phyloP scores from a whole-genome alignment of 2,329 filamentous ascomycete genomes.

The Penicillium crustosum region DNA sequence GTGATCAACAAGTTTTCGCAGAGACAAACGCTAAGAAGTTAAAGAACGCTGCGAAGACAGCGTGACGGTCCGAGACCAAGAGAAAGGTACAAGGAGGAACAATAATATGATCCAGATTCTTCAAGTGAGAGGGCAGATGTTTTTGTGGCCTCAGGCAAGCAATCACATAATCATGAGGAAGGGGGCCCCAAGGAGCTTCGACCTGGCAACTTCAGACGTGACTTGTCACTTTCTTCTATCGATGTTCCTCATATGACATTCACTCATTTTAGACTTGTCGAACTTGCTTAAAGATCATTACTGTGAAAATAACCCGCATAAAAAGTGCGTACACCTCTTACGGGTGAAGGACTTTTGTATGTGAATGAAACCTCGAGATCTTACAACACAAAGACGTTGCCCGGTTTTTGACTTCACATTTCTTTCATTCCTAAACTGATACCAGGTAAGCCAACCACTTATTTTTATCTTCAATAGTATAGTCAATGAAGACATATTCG shows the following conservation, averaged over 20 bases:
- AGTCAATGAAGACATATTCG: not conserved
- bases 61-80: not conserved
- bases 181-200: not conserved
- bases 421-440: not conserved
- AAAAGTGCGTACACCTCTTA: too few relatives aligned
- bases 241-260: not conserved
- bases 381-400: too few relatives aligned
- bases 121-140: slow-evolving; percentile 1
- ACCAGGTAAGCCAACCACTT: not conserved
- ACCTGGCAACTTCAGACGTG: not conserved
- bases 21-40: not conserved
- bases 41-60: not conserved
- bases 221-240: not conserved
- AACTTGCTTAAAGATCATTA: too few relatives aligned
- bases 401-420: not conserved
- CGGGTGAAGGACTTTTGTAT: not conserved
- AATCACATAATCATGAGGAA: slow-evolving; percentile 8
- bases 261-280: not conserved
- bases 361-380: not conserved
- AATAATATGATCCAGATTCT: slow-evolving; percentile 2
- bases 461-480: not conserved
- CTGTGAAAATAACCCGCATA: not conserved
- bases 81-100: not conserved
- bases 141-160: not conserved
- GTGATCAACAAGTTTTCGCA: not conserved